Base-by-base conservation (phyloP, 306 rosid species). In the Prunus armeniaca region DNA sequence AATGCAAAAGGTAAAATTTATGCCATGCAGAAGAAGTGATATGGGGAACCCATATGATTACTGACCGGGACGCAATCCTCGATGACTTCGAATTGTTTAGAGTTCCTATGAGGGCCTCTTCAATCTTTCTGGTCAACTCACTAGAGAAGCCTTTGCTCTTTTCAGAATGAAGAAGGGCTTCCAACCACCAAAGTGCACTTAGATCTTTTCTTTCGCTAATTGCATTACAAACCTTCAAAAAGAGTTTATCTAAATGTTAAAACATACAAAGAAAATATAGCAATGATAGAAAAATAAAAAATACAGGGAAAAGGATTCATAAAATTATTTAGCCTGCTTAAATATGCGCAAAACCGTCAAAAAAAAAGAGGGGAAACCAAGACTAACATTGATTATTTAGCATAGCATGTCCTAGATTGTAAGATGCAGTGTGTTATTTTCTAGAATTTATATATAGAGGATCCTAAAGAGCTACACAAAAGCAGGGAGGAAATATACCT, bases 141-240 rank as follows among this genome's bases (percentile, higher is more conserved):
- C 74, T 51, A 3, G 87, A 88, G 78, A 88, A 88, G 78, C 89
- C 97, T 84, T 85, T 83, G 82, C 79, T 83, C 88, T 89, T 87
- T 82, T 95, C 98, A 43, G 96, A 95, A 73, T 88, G 82, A 66
- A 87, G 78, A 80, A 92, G 91, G 67, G 92, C 98, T 77, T 95
- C 97, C 86, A 92, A 69, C 98, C 98, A 92, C 98, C 98, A 95
- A 73, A 76, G 71, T 12, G 73, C 34, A 47, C 77, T n/a, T 73
- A 77, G 86, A 84, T 83, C 78, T 80, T 82, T 81, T 62, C 80
- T 77, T 71, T 82, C 84, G 12, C 75, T 60, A 77, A 86, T 76
- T 70, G 87, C 84, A 34, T 80, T 84, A 51, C 84, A 73, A 61
- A 95, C 93, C 98, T 95, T 79, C 85, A 32, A 81, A 67, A 65